Percentiles rank a stretch among this genome's conserved stretches.
These are phyloP conservation scores for Nicotiana attenuata DNA, from an alignment of 257 asterid genomes.

Conservation along the genomic window DNA sequence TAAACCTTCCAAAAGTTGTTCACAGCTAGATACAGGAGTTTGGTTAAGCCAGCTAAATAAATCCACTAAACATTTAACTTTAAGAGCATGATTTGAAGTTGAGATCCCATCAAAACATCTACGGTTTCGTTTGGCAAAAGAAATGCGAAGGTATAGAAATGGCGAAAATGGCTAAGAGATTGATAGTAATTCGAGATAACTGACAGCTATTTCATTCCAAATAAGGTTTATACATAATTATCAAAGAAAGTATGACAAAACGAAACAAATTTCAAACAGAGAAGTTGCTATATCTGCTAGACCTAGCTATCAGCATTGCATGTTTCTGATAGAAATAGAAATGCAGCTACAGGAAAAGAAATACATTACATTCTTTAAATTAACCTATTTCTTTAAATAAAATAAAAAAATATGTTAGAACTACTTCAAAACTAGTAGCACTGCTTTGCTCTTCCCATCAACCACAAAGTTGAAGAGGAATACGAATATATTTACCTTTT, in stretches of 20 bases:
- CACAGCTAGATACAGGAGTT: too few relatives aligned
- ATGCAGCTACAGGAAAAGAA: neutral
- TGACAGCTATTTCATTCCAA: neutral
- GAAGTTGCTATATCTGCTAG: neutral
- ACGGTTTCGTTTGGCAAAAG: neutral
- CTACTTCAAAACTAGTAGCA: neutral
- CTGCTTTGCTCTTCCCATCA: neutral
- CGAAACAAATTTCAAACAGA: neutral
- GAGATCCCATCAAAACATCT: too few relatives aligned
- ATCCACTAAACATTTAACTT: too few relatives aligned
- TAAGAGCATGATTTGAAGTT: too few relatives aligned
- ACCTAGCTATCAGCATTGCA: neutral
- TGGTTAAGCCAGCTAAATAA: too few relatives aligned
- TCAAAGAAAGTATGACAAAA: neutral
- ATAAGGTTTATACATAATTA: neutral
- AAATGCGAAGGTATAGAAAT: neutral
- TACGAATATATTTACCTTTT: neutral
- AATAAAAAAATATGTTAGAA: neutral
- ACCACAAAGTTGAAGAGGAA: neutral
- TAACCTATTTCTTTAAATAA: neutral
- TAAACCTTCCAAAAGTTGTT: too few relatives aligned
- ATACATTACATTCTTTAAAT: neutral
- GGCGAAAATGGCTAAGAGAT: neutral
- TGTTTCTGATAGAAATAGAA: neutral
- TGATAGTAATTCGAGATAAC: neutral